These are phyloP conservation scores for Trametes cubensis DNA, from an alignment of 768 basidiomycete genomes.

Conservation along the genomic window DNA sequence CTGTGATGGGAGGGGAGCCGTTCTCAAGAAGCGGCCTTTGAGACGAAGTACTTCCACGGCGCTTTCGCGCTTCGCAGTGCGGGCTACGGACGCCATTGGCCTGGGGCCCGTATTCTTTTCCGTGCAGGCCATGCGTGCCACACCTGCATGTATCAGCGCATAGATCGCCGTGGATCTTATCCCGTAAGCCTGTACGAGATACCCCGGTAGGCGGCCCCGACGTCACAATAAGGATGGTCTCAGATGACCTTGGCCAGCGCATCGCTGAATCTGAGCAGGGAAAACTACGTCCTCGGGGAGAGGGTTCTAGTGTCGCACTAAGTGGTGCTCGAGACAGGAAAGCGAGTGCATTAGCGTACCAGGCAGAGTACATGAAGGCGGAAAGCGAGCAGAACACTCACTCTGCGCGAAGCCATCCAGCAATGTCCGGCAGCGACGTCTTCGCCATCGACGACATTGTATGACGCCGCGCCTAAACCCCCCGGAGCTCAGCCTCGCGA, in stretches of 20 bases:
- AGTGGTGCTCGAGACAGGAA: not conserved
- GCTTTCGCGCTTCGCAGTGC: not conserved
- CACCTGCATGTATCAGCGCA: not conserved
- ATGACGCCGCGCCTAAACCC: not conserved
- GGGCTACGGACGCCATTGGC: not conserved
- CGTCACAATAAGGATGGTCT: slow-evolving; percentile 12
- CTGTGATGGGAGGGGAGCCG: not conserved
- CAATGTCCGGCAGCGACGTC: not conserved
- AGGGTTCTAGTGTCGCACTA: not conserved
- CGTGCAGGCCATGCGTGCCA: not conserved
- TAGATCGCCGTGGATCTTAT: not conserved
- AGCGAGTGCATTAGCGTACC: not conserved
- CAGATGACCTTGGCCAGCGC: slow-evolving; percentile 10
- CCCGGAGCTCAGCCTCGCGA: not conserved
- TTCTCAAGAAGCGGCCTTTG: slow-evolving; percentile 1
- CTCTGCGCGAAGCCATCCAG: not conserved
- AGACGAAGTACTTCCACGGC: not conserved
- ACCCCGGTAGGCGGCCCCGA: not conserved
- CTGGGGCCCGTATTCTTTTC: not conserved
- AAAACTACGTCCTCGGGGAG: not conserved
- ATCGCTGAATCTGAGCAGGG: not conserved
- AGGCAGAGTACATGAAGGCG: not conserved
- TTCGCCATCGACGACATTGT: not conserved
- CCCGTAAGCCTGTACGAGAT: not conserved
- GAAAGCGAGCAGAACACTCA: not conserved